Evolutionary conservation across 2,329 filamentous ascomycete species (phyloP).

Genomic region (Laburnicola sp.): DNA sequence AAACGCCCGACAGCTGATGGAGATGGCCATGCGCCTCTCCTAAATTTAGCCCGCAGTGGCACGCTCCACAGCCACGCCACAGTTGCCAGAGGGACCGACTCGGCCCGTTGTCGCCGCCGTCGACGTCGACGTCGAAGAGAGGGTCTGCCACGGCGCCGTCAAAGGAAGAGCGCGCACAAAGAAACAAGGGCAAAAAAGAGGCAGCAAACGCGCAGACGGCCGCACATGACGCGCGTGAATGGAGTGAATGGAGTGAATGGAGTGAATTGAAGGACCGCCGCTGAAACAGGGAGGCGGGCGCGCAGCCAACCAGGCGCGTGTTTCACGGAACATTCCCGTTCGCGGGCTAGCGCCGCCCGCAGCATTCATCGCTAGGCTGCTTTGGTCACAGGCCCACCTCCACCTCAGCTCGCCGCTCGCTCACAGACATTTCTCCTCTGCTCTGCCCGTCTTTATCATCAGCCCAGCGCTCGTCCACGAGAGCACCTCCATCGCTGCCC

Average conservation of each 20-base stretch:
- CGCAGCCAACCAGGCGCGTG: conserved; percentile 24
- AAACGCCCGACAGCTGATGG: conserved; percentile 13
- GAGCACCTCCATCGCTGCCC: conserved; percentile 13
- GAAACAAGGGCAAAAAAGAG: background rate
- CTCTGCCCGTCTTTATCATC: conserved; percentile 23
- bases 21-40: conserved; percentile 6
- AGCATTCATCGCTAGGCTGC: conserved; percentile 6
- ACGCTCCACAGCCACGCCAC: conserved; percentile 11
- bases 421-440: conserved; percentile 26
- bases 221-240: background rate
- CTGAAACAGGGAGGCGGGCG: conserved; percentile 19
- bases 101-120: conserved; percentile 3
- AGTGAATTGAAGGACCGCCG: conserved; percentile 27
- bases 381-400: conserved; percentile 20
- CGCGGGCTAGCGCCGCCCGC: conserved; percentile 1
- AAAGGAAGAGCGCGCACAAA: background rate
- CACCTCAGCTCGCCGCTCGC: conserved; percentile 18
- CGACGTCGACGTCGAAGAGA: background rate
- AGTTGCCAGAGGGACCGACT: conserved; percentile 1
- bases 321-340: conserved; percentile 24
- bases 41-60: conserved; percentile 8
- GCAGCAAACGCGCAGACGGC: background rate
- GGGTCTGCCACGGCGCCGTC: background rate
- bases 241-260: no score
- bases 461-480: conserved; percentile 8